Percentiles rank a stretch among this genome's conserved stretches.
Evolutionary conservation across 805 yeast species (phyloP).

Genomic region (Lipomyces spencermartinsiae): DNA sequence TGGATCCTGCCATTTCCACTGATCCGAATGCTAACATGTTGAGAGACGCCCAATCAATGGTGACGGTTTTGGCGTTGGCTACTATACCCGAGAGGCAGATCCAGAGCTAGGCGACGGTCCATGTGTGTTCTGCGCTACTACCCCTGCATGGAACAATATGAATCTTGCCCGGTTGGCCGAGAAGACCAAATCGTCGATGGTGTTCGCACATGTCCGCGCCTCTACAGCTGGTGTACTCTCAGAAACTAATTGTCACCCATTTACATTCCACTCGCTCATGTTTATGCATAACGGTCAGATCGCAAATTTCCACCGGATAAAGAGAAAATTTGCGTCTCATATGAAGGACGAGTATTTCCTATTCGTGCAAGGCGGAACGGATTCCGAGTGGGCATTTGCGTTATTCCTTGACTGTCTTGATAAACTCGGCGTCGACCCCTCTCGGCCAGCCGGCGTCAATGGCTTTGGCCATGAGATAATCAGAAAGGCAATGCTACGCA

Average conservation of each 20-base stretch:
- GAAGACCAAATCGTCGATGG: conserved; percentile 81
- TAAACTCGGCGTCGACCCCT: conserved; percentile 77
- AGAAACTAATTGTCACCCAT: conserved; percentile 98
- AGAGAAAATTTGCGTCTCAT: conserved; percentile 72
- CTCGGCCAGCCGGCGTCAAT: conserved; percentile 51
- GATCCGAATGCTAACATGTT: background rate
- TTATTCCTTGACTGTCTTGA: conserved; percentile 77
- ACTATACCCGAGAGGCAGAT: conserved; percentile 68
- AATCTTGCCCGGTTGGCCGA: conserved; percentile 84
- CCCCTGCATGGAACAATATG: conserved; percentile 98
- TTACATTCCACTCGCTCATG: conserved; percentile 82
- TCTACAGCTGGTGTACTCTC: conserved; percentile 92
- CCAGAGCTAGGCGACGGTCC: conserved; percentile 69
- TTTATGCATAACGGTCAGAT: conserved; percentile 96
- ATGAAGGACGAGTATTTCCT: conserved; percentile 81
- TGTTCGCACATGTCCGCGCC: conserved; percentile 96
- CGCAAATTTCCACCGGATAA: conserved; percentile 72
- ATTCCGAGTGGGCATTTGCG: conserved; percentile 94
- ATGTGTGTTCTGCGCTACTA: conserved; percentile 91
- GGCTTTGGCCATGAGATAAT: conserved; percentile 56
- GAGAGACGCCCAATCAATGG: conserved; percentile 89
- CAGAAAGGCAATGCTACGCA: conserved; percentile 70
- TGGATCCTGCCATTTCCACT: background rate
- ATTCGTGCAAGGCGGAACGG: conserved; percentile 90
- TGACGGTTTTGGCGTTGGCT: conserved; percentile 98